These are phyloP conservation scores for Tulasnella sp. DNA, from an alignment of 768 basidiomycete genomes.

Conservation along the genomic window DNA sequence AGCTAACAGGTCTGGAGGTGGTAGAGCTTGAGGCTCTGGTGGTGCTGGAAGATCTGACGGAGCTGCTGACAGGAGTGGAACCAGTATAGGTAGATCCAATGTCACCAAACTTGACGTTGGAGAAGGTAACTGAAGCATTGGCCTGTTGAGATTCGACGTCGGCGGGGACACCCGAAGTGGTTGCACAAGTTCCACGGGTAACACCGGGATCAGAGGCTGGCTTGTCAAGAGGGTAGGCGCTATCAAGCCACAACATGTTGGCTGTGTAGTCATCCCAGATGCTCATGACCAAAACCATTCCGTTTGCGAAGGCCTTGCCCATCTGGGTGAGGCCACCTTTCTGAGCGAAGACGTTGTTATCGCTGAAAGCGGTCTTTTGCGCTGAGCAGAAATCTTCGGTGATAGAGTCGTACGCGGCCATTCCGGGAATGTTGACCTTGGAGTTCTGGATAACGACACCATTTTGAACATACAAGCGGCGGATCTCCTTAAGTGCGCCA, in stretches of 20 bases:
- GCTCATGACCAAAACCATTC: constrained; percentile 38
- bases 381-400: constrained; percentile 11
- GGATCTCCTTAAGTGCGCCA: constrained; percentile 41
- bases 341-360: constrained; percentile 31
- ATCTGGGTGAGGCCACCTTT: constrained; percentile 33
- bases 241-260: constrained; percentile 29
- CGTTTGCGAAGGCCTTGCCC: constrained; percentile 28
- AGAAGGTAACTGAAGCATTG: constrained; percentile 9
- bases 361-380: constrained; percentile 28
- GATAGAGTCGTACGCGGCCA: constrained; percentile 21
- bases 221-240: constrained; percentile 10
- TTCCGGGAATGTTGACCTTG: constrained; percentile 34
- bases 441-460: constrained; percentile 41
- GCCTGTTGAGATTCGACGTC: constrained; percentile 8
- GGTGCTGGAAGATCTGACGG: constrained; percentile 2
- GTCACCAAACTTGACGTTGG: constrained; percentile 1
- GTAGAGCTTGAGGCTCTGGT: constrained; percentile 1
- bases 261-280: constrained; percentile 45
- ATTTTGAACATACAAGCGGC: constrained; percentile 33
- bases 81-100: constrained; percentile 1
- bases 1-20: not conserved
- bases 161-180: constrained; percentile 15
- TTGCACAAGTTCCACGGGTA: constrained; percentile 14
- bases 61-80: not conserved
- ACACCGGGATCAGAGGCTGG: constrained; percentile 8